Conservation (phyloP, 805 yeast genomes). For the Hanseniaspora clermontiae region DNA sequence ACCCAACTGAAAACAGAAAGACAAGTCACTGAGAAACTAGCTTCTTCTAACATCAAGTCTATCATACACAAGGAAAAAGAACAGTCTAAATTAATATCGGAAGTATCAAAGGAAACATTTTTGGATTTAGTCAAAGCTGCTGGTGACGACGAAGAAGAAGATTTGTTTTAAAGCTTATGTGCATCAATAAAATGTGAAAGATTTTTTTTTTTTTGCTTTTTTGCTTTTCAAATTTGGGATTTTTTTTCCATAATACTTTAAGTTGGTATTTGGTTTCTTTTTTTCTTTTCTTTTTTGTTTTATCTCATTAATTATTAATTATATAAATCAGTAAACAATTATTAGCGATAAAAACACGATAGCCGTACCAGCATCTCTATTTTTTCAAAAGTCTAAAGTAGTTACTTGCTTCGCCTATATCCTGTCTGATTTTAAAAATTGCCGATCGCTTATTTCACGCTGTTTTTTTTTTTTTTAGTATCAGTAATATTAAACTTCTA, state of each 20-base stretch:
- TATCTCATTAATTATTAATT: too few species aligned
- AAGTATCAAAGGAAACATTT: conserved; percentile 78
- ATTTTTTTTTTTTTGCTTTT: neutral
- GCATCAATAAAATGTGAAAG: neutral
- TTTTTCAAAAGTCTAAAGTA: too few species aligned
- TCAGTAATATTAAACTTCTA: too few species aligned
- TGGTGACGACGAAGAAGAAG: conserved; percentile 32
- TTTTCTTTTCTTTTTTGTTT: too few species aligned
- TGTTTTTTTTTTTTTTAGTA: neutral
- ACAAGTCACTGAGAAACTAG: conserved; percentile 38
- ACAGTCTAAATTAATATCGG: conserved; percentile 44
- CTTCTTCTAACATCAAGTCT: conserved; percentile 17
- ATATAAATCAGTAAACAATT: neutral
- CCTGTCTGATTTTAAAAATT: neutral
- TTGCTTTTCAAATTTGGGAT: neutral
- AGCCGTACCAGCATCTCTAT: too few species aligned
- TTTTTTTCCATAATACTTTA: neutral
- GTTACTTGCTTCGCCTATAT: neutral
- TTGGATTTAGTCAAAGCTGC: conserved; percentile 77
- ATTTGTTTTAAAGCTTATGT: neutral
- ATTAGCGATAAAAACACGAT: too few species aligned
- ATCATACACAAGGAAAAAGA: conserved; percentile 37
- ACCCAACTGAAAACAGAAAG: conserved; percentile 54
- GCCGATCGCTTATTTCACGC: conserved; percentile 4
- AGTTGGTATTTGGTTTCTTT: neutral